A percentile compares a stretch with the other conserved stretches of the same genome.
These are phyloP conservation scores for Blastocladiella emersonii DNA, from an alignment of 371 early-diverging fungal species.

Conservation along the genomic window DNA sequence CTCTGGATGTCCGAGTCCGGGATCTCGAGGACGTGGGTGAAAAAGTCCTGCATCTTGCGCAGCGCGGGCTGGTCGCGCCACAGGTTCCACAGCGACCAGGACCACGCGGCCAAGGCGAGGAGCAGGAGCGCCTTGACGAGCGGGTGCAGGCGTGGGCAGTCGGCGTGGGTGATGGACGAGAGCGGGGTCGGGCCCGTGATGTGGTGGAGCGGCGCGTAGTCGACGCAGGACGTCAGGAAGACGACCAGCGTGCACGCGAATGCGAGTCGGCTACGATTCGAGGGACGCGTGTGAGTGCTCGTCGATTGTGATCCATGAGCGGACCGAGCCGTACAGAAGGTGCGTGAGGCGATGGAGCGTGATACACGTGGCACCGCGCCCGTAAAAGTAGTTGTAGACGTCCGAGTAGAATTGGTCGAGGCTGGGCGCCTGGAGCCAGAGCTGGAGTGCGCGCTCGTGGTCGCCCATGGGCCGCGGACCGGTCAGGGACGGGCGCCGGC, in stretches of 20 bases:
- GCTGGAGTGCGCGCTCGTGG: neutral
- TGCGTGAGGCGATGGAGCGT: slow-evolving; percentile 52
- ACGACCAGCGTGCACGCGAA: slow-evolving; percentile 78
- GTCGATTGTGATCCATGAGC: slow-evolving; percentile 7
- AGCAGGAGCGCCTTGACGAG: slow-evolving; percentile 27
- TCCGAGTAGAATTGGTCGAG: neutral
- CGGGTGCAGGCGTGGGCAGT: slow-evolving; percentile 4
- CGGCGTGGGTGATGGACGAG: slow-evolving; percentile 7
- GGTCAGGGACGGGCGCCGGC: no score
- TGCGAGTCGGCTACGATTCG: slow-evolving; percentile 55
- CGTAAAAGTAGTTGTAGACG: slow-evolving; percentile 66
- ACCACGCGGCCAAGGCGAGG: slow-evolving; percentile 56
- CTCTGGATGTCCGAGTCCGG: slow-evolving; percentile 68
- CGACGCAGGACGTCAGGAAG: slow-evolving; percentile 76
- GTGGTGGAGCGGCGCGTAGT: slow-evolving; percentile 61
- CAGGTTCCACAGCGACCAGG: slow-evolving; percentile 50
- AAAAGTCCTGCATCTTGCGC: slow-evolving; percentile 73
- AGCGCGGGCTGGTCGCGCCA: slow-evolving; percentile 53
- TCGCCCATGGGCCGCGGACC: neutral
- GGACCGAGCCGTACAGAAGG: slow-evolving; percentile 41
- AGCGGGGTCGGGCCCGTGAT: slow-evolving; percentile 9
- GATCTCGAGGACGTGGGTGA: slow-evolving; percentile 60
- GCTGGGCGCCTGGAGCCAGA: neutral
- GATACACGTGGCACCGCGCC: slow-evolving; percentile 67
- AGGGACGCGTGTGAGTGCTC: no score